These are phyloP conservation scores for Lachnellula arida DNA, from an alignment of 2,329 filamentous ascomycete genomes.

Conservation along the genomic window DNA sequence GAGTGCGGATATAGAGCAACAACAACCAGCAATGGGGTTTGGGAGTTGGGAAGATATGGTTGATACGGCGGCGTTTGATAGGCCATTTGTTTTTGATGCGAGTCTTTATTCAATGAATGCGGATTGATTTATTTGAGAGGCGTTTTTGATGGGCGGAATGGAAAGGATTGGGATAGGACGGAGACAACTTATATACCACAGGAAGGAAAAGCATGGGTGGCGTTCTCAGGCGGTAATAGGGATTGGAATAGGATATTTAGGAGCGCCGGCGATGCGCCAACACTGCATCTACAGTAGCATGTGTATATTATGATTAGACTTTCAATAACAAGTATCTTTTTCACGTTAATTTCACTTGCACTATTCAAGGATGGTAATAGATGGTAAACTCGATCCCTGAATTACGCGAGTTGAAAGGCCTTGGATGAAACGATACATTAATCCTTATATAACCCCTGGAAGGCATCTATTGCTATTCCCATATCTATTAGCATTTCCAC, in stretches of 20 bases:
- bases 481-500: too few relatives aligned
- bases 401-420: too few relatives aligned
- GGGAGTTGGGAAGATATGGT: slow-evolving; percentile 46
- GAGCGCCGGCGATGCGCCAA: slow-evolving; percentile 6
- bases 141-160: slow-evolving; percentile 12
- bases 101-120: slow-evolving; percentile 40
- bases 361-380: too few relatives aligned
- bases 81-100: slow-evolving; percentile 50
- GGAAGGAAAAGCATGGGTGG: slow-evolving; percentile 11
- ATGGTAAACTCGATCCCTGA: too few relatives aligned
- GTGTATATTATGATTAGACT: slow-evolving; percentile 5
- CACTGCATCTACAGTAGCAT: not conserved
- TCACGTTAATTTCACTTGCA: not conserved
- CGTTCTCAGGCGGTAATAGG: slow-evolving; percentile 6
- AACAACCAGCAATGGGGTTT: slow-evolving; percentile 24
- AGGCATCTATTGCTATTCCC: too few relatives aligned
- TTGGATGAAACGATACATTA: too few relatives aligned
- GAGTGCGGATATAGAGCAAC: slow-evolving; percentile 19
- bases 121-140: slow-evolving; percentile 21
- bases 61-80: slow-evolving; percentile 42
- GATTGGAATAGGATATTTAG: not conserved
- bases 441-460: too few relatives aligned
- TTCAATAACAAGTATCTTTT: slow-evolving; percentile 2
- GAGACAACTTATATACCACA: not conserved
- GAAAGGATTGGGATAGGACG: slow-evolving; percentile 6